A percentile compares a stretch with the other conserved stretches of the same genome.
Evolutionary conservation across 1,284 basidiomycete genomes (phyloP).

Genomic region (Schizophyllum commune): DNA sequence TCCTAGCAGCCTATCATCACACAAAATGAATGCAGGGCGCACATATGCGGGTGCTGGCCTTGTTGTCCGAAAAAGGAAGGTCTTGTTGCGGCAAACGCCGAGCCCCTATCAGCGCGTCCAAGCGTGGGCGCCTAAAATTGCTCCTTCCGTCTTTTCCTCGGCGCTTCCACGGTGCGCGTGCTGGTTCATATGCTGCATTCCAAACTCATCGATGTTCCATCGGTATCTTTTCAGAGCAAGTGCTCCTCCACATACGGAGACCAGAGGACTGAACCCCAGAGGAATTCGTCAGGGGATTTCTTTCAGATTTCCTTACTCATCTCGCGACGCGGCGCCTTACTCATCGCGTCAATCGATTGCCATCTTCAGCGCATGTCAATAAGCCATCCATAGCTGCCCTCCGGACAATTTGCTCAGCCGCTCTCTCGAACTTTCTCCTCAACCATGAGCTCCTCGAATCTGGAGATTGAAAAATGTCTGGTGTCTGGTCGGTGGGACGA

Average conservation of each 20-base stretch:
- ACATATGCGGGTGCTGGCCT: not conserved
- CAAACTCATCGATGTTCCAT: not conserved
- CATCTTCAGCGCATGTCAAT: not conserved
- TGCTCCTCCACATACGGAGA: not conserved
- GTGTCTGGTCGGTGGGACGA: constrained; percentile 4
- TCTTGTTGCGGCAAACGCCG: not conserved
- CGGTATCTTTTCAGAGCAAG: not conserved
- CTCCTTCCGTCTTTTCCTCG: not conserved
- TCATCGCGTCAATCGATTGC: not conserved
- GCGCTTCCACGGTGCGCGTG: not conserved
- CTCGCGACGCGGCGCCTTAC: not conserved
- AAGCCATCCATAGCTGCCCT: not conserved
- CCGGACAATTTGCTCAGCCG: not conserved
- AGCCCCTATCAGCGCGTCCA: not conserved
- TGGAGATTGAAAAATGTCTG: constrained; percentile 4
- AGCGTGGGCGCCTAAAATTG: not conserved
- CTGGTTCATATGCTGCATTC: not conserved
- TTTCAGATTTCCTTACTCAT: not conserved
- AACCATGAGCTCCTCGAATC: not conserved
- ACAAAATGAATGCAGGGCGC: not conserved
- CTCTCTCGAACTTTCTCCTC: not conserved
- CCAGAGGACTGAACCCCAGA: too few relatives aligned
- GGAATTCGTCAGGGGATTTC: too few relatives aligned
- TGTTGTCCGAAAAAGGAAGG: not conserved
- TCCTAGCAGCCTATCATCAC: not conserved